Evolutionary conservation across 805 yeast genomes (phyloP), one percentile per base, ranked within the genome.

Genomic region (Wickerhamiella slavikovae): DNA sequence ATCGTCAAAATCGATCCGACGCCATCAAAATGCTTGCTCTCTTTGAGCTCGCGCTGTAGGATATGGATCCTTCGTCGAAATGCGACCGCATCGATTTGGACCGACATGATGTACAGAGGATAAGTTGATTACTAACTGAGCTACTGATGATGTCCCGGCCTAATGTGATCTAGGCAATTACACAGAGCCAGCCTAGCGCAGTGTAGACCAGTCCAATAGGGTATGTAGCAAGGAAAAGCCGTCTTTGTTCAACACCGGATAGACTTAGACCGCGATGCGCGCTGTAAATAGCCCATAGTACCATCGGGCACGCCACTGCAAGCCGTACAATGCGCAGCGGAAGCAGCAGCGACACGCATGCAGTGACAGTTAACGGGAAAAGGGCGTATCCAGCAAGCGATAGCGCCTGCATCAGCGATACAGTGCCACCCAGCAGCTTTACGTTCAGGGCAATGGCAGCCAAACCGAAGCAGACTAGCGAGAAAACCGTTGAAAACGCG

Each of bases 341-440:
- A n/a, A 70, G 49, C 12, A 66, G 44, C 15, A 65, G 51, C 26
- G 71, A 55, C 16, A 68, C 33, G 3, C 63, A 29, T 8, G 70
- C 64, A 0, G 71, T 68, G 7, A 65, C 42, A 3, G 69, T 62
- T 22, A 73, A 55, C 8, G 82, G 82, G 48, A 72, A 73, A 45
- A 69, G 49, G 10, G 74, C 68, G 53, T 72, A 72, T 1, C 82
- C 82, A 4, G 71, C 62, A 17, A 77, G 71, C 36, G 75, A 67
- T 30, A 73, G 55, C 3, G 79, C 79, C 27, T 68, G 67, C 55
- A 73, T 57, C 42, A 68, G 71, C 2, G 77, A 68, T 23, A 72
- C 68, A 12, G 66, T 55, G 4, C 68, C 68, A 11, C 68, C 68
- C 6, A 72, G 52, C 18, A 72, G 55, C 47, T 72, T 75, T 41